A percentile compares a stretch with the other conserved stretches of the same genome.
Evolutionary conservation across 2,329 filamentous ascomycete species (phyloP).

Genomic region (Aspergillus jensenii): DNA sequence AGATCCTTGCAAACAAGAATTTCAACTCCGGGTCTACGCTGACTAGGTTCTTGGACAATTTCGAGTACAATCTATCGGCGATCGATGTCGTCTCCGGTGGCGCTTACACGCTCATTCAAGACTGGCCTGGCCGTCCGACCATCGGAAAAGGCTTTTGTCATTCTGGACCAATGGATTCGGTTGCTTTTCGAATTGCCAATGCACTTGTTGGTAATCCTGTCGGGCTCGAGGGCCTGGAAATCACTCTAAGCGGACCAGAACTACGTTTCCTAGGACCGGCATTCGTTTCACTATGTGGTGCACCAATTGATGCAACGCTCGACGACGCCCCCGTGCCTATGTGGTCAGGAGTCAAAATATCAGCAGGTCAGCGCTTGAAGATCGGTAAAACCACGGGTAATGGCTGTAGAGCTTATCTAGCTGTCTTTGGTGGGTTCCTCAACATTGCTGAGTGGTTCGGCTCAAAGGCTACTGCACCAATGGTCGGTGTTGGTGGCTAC

Average conservation of each 20-base stretch:
- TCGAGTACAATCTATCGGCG: conserved; percentile 50
- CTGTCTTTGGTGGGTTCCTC: conserved; percentile 56
- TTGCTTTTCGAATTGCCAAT: conserved; percentile 61
- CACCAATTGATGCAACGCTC: conserved; percentile 52
- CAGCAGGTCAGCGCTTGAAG: conserved; percentile 53
- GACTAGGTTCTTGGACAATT: conserved; percentile 56
- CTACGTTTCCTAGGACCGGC: conserved; percentile 56
- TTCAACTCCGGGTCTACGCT: conserved; percentile 55
- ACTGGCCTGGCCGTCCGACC: conserved; percentile 57
- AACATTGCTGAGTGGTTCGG: conserved; percentile 58
- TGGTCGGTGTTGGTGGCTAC: conserved; percentile 59
- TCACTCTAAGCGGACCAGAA: conserved; percentile 61
- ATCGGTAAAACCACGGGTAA: conserved; percentile 55
- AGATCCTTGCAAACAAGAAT: conserved; percentile 47
- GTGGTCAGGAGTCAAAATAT: conserved; percentile 56
- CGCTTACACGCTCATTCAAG: conserved; percentile 59
- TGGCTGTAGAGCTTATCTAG: conserved; percentile 60
- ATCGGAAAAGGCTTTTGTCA: conserved; percentile 61
- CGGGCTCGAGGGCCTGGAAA: conserved; percentile 57
- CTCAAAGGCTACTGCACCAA: conserved; percentile 59
- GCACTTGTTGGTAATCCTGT: conserved; percentile 57
- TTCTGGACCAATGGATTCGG: conserved; percentile 61
- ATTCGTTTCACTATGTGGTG: conserved; percentile 58
- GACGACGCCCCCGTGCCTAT: conserved; percentile 52
- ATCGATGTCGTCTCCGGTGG: conserved; percentile 59